phyloP scores from a whole-genome alignment of 75 land plant genomes.

The Pinus albicaulis region DNA sequence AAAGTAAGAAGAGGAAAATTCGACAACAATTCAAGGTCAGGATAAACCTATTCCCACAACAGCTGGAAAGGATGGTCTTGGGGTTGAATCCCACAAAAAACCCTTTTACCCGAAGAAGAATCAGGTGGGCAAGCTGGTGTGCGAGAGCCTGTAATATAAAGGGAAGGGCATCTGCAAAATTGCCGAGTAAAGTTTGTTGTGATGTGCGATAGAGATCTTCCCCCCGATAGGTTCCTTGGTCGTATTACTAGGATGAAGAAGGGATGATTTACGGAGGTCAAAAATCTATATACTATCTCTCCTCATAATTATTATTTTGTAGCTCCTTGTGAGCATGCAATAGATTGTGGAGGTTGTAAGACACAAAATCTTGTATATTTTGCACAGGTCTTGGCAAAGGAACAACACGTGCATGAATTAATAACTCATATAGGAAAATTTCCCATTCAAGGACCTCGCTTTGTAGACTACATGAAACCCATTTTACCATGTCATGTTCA shows the following conservation, averaged over 20 bases:
- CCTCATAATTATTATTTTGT: constrained; percentile 66
- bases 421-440: constrained; percentile 74
- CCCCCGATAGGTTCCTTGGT: constrained; percentile 86
- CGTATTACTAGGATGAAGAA: constrained; percentile 65
- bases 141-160: constrained; percentile 87
- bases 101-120: constrained; percentile 63
- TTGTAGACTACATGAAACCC: constrained; percentile 56
- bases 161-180: constrained; percentile 96
- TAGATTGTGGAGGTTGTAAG: constrained; percentile 88
- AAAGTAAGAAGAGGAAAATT: too few species aligned
- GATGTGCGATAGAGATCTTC: constrained; percentile 88
- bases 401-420: constrained; percentile 80
- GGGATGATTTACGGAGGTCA: constrained; percentile 87
- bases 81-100: neutral
- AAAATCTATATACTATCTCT: constrained; percentile 67
- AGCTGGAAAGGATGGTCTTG: neutral
- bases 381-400: constrained; percentile 76
- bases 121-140: constrained; percentile 78
- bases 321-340: constrained; percentile 88
- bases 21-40: too few species aligned
- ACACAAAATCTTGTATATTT: constrained; percentile 77
- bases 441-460: constrained; percentile 36
- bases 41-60: too few species aligned
- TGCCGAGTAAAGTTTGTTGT: constrained; percentile 77
- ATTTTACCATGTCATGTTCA: constrained; percentile 75